These are phyloP conservation scores for Ophiorrhiza pumila DNA, from an alignment of 257 asterid species.

Conservation along the genomic window DNA sequence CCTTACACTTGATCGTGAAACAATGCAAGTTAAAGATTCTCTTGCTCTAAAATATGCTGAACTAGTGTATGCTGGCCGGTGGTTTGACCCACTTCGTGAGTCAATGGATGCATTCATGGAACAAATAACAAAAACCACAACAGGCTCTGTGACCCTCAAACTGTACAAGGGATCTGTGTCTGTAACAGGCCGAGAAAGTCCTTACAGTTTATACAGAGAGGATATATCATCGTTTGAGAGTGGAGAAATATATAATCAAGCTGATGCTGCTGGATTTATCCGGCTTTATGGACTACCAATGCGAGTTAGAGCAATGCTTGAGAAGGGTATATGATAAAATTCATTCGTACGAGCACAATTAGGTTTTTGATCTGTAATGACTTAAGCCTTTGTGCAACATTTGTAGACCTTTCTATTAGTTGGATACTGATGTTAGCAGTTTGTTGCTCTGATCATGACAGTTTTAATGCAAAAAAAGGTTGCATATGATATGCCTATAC, in stretches of 20 bases:
- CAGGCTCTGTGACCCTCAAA: slow-evolving; percentile 78
- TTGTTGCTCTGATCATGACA: background rate
- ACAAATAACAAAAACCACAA: slow-evolving; percentile 72
- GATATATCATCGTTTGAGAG: slow-evolving; percentile 94
- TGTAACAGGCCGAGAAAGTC: slow-evolving; percentile 69
- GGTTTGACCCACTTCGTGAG: slow-evolving; percentile 94
- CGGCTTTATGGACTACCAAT: slow-evolving; percentile 81
- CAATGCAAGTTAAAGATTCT: slow-evolving; percentile 70
- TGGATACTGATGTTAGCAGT: background rate
- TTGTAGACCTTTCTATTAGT: background rate
- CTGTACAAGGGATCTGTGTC: slow-evolving; percentile 76
- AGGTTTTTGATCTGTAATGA: background rate
- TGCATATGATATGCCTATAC: background rate
- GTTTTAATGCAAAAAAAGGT: background rate
- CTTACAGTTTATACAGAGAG: slow-evolving; percentile 69
- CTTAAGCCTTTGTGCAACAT: background rate
- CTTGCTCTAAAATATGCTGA: slow-evolving; percentile 93
- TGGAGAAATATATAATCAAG: slow-evolving; percentile 81
- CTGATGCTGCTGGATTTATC: slow-evolving; percentile 93
- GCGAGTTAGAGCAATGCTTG: slow-evolving; percentile 84
- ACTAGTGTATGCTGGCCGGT: slow-evolving; percentile 79
- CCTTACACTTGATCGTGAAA: slow-evolving; percentile 87
- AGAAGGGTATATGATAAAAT: slow-evolving; percentile 49
- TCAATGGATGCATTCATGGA: slow-evolving; percentile 93
- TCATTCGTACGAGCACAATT: background rate